Evolutionary conservation across 1,284 basidiomycete genomes (phyloP), one percentile per base, ranked within the genome.

Genomic region (Agroathelia rolfsii): DNA sequence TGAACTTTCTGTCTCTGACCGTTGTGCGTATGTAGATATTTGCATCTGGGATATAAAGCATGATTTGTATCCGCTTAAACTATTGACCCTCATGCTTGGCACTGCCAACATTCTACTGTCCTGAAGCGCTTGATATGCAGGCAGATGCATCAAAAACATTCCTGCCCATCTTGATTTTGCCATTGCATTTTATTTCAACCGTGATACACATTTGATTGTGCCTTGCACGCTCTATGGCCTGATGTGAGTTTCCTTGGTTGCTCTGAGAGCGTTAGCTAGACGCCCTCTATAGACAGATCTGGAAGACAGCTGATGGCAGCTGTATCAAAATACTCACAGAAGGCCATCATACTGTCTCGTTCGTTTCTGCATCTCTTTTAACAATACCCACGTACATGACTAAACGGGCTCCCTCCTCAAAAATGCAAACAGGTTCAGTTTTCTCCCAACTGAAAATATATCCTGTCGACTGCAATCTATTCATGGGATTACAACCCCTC

Each of bases 301-400:
- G 95, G 95, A 89, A 94, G 48, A 83, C 85, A 0, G 72, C 75
- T 14, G 83, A 85, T 5, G 94, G 92, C 0, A 89, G 95, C 50
- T 98, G 95, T 57, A 69, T 98, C 10, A 96, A 96, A 57, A 98
- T 94, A 0, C 68, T 98, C 7, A 86, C 90, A 6, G 92, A 96
- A 56, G 85, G 83, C 11, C 80, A 87, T 37, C 77, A 92, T 42
- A 80, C 86, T 1, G 77, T 94, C 19, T 85, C 92, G 78, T 89
- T 52, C 26, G 68, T 59, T 5, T 19, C n/a, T 3, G 14, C 19
- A 3, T 28, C 19, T 11, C 25, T 18, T 16, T n/a, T 13, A 25
- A 28, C 13, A 35, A 34, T 20, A 33, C 38, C 11, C 42, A 37
- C 22, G 34, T 30, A 23, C 30, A 37, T 22, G 34, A 16, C 23